phyloP scores from a whole-genome alignment of 352 stramenopile species.

The Blastocystis hominis region DNA sequence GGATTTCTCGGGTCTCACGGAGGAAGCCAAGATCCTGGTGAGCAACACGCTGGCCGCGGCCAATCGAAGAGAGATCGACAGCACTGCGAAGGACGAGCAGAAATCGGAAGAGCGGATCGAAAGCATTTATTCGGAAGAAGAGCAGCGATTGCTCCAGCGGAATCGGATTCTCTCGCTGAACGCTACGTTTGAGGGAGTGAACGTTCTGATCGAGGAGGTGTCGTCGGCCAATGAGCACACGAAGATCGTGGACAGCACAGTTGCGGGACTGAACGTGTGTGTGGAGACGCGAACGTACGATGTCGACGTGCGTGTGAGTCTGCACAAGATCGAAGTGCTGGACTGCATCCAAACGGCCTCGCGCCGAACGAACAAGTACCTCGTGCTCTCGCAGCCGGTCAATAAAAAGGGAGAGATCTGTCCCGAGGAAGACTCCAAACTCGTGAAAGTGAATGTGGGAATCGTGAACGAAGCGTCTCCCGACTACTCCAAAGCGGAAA shows the following conservation, averaged over 20 bases:
- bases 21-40: background rate
- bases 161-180: background rate
- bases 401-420: background rate
- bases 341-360: constrained; percentile 14
- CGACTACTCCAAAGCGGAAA: background rate
- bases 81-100: background rate
- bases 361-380: background rate
- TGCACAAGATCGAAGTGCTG: constrained; percentile 14
- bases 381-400: background rate
- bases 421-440: background rate
- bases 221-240: constrained; percentile 37
- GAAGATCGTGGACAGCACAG: background rate
- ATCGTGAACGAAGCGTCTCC: background rate
- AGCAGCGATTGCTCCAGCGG: background rate
- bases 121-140: background rate
- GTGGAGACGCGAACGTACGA: constrained; percentile 23
- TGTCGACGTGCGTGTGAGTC: background rate
- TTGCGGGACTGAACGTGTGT: background rate
- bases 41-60: background rate
- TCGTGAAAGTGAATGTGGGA: background rate
- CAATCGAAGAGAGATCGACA: background rate
- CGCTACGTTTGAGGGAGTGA: background rate
- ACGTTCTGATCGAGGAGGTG: constrained; percentile 35
- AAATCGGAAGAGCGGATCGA: background rate
- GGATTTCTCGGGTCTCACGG: background rate